A percentile compares a stretch with the other conserved stretches of the same genome.
Conservation (phyloP, 768 basidiomycete species). For the Psilocybe cubensis region DNA sequence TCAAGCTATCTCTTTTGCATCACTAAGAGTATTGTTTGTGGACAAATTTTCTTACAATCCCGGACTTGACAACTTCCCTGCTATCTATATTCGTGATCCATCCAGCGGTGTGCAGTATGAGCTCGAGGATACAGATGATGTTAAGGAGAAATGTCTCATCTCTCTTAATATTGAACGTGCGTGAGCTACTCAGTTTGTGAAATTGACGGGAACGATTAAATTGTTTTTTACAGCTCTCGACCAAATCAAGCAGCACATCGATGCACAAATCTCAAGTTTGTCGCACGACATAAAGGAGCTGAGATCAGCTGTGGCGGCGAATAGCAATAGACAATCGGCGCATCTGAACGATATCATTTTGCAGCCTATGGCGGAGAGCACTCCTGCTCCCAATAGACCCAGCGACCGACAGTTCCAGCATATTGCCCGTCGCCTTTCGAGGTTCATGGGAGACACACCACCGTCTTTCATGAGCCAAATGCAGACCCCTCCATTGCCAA, state of each 20-base stretch:
- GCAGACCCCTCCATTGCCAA: conserved; percentile 24
- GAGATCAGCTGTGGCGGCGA: conserved; percentile 57
- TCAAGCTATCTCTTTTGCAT: conserved; percentile 68
- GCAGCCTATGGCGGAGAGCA: conserved; percentile 66
- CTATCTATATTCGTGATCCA: conserved; percentile 93
- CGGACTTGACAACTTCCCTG: conserved; percentile 90
- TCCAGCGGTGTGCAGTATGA: conserved; percentile 94
- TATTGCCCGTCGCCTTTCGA: conserved; percentile 75
- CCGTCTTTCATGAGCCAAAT: conserved; percentile 27
- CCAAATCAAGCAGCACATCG: conserved; percentile 98
- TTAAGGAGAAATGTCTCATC: conserved; percentile 85
- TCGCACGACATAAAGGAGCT: conserved; percentile 92
- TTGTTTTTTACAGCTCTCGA: conserved; percentile 72
- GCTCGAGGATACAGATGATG: conserved; percentile 91
- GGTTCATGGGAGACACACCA: conserved; percentile 56
- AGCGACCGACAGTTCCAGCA: conserved; percentile 75
- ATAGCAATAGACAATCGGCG: conserved; percentile 52
- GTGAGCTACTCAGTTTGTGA: conserved; percentile 37
- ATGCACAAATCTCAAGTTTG: conserved; percentile 82
- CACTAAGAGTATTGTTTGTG: conserved; percentile 85
- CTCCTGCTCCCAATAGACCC: conserved; percentile 68
- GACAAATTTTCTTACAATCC: conserved; percentile 96
- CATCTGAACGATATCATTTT: conserved; percentile 49
- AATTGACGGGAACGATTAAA: conserved; percentile 8
- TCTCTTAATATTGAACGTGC: conserved; percentile 96